A percentile compares a stretch with the other conserved stretches of the same genome.
phyloP scores from a whole-genome alignment of 371 early-diverging fungal species.

The Mortierella sp. region DNA sequence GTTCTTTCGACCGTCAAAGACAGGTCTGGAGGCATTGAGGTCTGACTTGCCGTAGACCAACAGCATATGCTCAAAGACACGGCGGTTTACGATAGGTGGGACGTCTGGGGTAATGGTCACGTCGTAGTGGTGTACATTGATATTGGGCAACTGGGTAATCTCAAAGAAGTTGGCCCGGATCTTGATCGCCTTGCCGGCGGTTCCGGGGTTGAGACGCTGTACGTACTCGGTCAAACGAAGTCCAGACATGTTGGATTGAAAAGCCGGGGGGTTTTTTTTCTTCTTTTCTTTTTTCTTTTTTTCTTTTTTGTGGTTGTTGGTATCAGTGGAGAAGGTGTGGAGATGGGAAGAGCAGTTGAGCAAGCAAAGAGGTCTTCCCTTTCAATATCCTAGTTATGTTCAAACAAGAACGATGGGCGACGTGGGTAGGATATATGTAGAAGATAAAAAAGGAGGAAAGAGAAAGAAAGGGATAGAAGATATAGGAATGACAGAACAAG shows the following conservation, averaged over 20 bases:
- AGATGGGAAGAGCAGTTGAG: neutral
- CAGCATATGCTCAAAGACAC: slow-evolving; percentile 64
- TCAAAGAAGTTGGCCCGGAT: slow-evolving; percentile 57
- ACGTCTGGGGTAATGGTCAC: slow-evolving; percentile 59
- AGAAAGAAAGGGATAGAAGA: neutral
- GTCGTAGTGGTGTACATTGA: slow-evolving; percentile 58
- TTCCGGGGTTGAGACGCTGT: slow-evolving; percentile 38
- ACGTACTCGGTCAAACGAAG: slow-evolving; percentile 35
- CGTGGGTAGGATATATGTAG: neutral
- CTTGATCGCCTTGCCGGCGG: slow-evolving; percentile 19
- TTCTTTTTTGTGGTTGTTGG: neutral
- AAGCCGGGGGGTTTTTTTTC: neutral
- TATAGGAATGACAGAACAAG: too few relatives aligned
- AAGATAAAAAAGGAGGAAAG: neutral
- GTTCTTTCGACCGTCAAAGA: slow-evolving; percentile 69
- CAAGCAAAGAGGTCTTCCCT: neutral
- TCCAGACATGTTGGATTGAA: neutral
- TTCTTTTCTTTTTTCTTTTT: neutral
- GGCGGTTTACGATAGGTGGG: slow-evolving; percentile 62
- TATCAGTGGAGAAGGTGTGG: neutral
- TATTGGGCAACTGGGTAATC: slow-evolving; percentile 39
- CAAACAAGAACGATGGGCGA: neutral
- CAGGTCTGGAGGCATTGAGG: slow-evolving; percentile 54
- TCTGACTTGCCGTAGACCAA: slow-evolving; percentile 40
- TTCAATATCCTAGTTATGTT: neutral